These are phyloP conservation scores for Eimeria necatrix DNA, from an alignment of 169 alveolate genomes.

Conservation along the genomic window DNA sequence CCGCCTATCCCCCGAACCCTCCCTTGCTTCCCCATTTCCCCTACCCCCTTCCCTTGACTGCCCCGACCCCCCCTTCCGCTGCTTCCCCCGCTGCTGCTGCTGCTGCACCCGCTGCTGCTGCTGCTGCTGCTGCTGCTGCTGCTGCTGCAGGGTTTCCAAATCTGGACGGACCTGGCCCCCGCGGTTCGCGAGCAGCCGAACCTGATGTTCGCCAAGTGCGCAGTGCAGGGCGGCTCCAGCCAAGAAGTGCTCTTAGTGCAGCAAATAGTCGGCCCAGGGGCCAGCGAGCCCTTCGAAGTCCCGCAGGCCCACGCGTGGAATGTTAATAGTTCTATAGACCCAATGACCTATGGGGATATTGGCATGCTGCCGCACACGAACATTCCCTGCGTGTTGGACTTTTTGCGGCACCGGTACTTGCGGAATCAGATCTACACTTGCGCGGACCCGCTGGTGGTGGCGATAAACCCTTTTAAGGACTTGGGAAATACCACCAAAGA, in stretches of 20 bases:
- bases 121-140: neutral
- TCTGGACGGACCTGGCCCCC: slow-evolving; percentile 96
- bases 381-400: slow-evolving; percentile 95
- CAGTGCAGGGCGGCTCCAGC: slow-evolving; percentile 93
- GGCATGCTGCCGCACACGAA: slow-evolving; percentile 95
- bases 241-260: slow-evolving; percentile 86
- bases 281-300: slow-evolving; percentile 87
- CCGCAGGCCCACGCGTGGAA: slow-evolving; percentile 91
- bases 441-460: slow-evolving; percentile 94
- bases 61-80: no score
- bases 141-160: slow-evolving; percentile 89
- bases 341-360: slow-evolving; percentile 95
- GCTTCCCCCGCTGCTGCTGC: no score
- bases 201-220: slow-evolving; percentile 94
- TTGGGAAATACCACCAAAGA: slow-evolving; percentile 93
- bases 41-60: no score
- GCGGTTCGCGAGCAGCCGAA: slow-evolving; percentile 92
- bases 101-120: neutral
- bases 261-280: slow-evolving; percentile 93
- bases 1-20: no score
- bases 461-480: slow-evolving; percentile 94
- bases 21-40: no score
- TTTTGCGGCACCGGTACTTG: slow-evolving; percentile 89
- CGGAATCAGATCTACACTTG: slow-evolving; percentile 94
- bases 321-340: slow-evolving; percentile 93